Conservation (phyloP, 176 grass and related monocot genomes). For the Puya raimondii region DNA sequence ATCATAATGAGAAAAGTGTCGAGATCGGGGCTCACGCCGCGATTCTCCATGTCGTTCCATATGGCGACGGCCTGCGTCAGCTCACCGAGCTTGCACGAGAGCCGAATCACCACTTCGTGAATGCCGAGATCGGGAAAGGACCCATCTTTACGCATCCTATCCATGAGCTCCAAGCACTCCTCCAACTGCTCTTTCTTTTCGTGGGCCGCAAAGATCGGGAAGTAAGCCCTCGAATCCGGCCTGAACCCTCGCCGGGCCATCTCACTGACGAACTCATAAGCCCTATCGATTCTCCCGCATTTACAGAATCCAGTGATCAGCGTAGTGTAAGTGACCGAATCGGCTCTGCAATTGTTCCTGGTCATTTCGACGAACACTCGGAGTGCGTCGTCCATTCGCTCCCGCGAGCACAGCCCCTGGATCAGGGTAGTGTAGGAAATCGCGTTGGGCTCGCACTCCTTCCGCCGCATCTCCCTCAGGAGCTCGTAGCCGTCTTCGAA, state of each 20-base stretch:
- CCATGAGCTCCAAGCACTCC: conserved; percentile 81
- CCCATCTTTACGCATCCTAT: conserved; percentile 52
- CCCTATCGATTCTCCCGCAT: conserved; percentile 50
- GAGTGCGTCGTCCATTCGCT: conserved; percentile 77
- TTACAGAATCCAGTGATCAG: conserved; percentile 72
- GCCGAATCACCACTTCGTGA: conserved; percentile 73
- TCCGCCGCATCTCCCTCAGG: conserved; percentile 57
- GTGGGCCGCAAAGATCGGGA: conserved; percentile 51
- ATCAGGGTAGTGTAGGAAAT: conserved; percentile 94
- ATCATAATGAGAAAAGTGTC: conserved; percentile 89
- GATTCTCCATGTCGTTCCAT: conserved; percentile 81
- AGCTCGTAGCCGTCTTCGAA: conserved; percentile 81
- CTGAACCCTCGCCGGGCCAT: conserved; percentile 52
- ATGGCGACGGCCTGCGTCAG: conserved; percentile 46
- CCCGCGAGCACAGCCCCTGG: conserved; percentile 66
- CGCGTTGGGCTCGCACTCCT: conserved; percentile 54
- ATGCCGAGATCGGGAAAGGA: conserved; percentile 45
- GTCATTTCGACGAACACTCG: conserved; percentile 93
- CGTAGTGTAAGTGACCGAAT: conserved; percentile 60
- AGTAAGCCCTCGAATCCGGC: conserved; percentile 50
- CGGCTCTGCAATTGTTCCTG: conserved; percentile 48
- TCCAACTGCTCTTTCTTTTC: conserved; percentile 85
- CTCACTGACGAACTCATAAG: conserved; percentile 61
- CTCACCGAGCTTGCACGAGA: conserved; percentile 74
- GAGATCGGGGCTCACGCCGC: conserved; percentile 47